These are phyloP conservation scores for Chlamydomonas sphaeroides DNA, from an alignment of 139 green algal species.

Conservation along the genomic window DNA sequence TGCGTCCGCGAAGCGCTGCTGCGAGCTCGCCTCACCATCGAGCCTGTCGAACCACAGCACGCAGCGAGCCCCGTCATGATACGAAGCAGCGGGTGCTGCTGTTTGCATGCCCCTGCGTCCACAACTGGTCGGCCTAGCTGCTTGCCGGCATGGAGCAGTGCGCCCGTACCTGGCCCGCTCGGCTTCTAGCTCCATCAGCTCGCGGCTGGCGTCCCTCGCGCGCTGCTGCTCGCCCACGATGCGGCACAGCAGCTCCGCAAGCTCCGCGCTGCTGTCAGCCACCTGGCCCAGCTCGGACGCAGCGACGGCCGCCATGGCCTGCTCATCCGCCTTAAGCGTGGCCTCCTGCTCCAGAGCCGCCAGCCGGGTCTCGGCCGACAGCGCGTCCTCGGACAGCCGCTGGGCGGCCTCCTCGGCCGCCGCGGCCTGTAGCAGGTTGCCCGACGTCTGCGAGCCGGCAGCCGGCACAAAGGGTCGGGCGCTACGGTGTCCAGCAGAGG, in stretches of 20 bases:
- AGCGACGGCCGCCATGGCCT: not conserved
- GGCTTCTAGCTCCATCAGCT: not conserved
- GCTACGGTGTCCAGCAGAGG: no score
- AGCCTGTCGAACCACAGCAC: not conserved
- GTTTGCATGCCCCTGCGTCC: no score
- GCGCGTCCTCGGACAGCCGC: not conserved
- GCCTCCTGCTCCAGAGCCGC: not conserved
- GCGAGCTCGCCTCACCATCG: not conserved
- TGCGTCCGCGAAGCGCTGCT: not conserved
- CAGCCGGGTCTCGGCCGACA: not conserved
- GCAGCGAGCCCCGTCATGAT: no score
- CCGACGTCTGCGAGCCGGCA: conserved; percentile 1
- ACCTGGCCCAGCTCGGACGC: conserved; percentile 26
- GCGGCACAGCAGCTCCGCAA: not conserved
- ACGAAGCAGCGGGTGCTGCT: no score
- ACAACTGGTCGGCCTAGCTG: no score
- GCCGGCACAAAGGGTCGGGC: no score
- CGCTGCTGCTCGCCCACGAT: conserved; percentile 16
- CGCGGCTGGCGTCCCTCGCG: not conserved
- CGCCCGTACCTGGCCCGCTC: not conserved
- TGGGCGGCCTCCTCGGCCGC: conserved; percentile 22
- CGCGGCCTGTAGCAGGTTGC: conserved; percentile 1
- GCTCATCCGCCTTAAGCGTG: conserved; percentile 9
- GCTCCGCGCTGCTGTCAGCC: not conserved
- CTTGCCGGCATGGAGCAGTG: no score